Conservation (phyloP, 1,139 yeast genomes). For the Taphrina populina region DNA sequence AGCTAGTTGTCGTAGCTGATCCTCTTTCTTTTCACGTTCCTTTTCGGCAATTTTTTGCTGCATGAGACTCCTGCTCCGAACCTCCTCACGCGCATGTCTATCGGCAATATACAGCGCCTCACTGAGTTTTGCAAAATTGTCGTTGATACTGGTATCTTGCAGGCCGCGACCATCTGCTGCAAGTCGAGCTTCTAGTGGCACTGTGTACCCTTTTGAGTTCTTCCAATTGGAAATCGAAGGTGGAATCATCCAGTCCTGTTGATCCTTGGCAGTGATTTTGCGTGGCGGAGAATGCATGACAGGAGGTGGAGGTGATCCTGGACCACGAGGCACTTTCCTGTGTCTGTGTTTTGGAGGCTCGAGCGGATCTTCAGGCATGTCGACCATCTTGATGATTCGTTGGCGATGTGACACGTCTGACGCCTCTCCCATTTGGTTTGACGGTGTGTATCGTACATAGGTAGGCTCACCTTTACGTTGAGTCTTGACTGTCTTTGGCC, state of each 20-base stretch:
- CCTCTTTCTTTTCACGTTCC: conserved; percentile 62
- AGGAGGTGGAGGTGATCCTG: conserved; percentile 60
- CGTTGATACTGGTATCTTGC: conserved; percentile 52
- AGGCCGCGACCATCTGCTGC: conserved; percentile 56
- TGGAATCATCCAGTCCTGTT: conserved; percentile 82
- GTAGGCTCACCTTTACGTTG: conserved; percentile 46
- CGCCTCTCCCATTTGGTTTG: conserved; percentile 46
- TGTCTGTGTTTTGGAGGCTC: conserved; percentile 78
- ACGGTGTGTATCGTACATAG: conserved; percentile 54
- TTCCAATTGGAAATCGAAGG: conserved; percentile 95
- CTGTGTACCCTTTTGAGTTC: conserved; percentile 85
- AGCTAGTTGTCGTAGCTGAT: conserved; percentile 58
- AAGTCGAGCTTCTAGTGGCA: conserved; percentile 74
- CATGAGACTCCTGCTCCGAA: conserved; percentile 59
- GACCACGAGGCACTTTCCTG: conserved; percentile 63
- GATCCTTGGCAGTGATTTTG: conserved; percentile 71
- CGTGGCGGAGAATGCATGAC: conserved; percentile 53
- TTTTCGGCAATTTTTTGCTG: conserved; percentile 56
- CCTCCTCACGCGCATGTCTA: conserved; percentile 66
- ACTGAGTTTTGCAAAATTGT: conserved; percentile 63
- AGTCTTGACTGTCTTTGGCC: conserved; percentile 43
- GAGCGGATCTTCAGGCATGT: conserved; percentile 74
- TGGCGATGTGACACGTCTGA: conserved; percentile 43
- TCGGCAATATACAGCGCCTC: conserved; percentile 78
- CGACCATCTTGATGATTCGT: conserved; percentile 57